phyloP scores from a whole-genome alignment of 2,329 filamentous ascomycete species.

The Pseudogymnoascus sp. region DNA sequence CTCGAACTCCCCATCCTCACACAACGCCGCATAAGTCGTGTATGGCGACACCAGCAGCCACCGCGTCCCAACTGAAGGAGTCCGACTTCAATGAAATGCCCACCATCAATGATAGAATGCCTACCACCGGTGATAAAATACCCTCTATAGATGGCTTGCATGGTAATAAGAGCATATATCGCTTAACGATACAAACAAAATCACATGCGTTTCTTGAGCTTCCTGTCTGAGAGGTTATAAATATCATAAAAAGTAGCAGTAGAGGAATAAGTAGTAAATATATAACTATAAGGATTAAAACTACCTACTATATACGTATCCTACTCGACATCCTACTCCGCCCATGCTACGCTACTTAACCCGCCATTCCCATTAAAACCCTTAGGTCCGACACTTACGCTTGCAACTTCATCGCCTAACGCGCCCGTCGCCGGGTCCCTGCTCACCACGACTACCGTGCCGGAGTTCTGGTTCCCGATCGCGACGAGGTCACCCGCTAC shows the following conservation, averaged over 20 bases:
- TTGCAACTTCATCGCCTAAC: slow-evolving; percentile 34
- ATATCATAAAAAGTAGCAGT: too few relatives aligned
- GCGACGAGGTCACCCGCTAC: slow-evolving; percentile 35
- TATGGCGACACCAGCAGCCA: neutral
- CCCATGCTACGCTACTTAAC: slow-evolving; percentile 41
- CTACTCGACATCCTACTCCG: slow-evolving; percentile 32
- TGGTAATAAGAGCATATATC: too few relatives aligned
- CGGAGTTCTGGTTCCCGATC: slow-evolving; percentile 36
- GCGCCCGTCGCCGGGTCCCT: slow-evolving; percentile 35
- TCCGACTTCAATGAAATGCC: neutral
- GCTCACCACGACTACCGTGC: slow-evolving; percentile 33
- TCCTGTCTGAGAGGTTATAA: too few relatives aligned
- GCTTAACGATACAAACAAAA: too few relatives aligned
- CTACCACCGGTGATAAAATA: too few relatives aligned
- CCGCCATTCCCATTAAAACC: slow-evolving; percentile 41
- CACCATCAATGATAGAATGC: too few relatives aligned
- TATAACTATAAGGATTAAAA: too few relatives aligned
- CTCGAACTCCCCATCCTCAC: neutral
- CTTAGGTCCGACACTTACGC: slow-evolving; percentile 33
- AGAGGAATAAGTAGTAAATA: too few relatives aligned
- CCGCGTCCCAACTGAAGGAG: neutral
- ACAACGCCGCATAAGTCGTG: neutral
- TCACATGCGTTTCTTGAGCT: too few relatives aligned
- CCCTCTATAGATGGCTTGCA: too few relatives aligned
- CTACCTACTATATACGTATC: neutral